Conservation (phyloP, 176 grass and related monocot genomes). For the Rhynchospora breviuscula region DNA sequence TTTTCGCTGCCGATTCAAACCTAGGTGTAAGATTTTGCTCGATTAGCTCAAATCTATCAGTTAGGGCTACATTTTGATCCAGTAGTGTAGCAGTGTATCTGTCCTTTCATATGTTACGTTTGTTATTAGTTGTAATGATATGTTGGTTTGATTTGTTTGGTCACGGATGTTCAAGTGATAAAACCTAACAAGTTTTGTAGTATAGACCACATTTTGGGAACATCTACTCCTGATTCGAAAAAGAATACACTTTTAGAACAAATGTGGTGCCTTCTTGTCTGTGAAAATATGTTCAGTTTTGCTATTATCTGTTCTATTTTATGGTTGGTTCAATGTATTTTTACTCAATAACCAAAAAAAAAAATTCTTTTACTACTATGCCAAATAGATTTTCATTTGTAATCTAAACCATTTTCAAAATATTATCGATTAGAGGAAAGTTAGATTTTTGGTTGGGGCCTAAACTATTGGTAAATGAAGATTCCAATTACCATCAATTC, state of each 20-base stretch:
- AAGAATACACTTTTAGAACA: neutral
- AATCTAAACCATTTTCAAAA: neutral
- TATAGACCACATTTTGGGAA: constrained; percentile 11
- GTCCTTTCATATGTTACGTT: neutral
- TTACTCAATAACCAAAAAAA: neutral
- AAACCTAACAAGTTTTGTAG: constrained; percentile 24
- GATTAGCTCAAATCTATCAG: neutral
- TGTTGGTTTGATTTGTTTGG: constrained; percentile 1
- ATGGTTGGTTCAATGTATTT: neutral
- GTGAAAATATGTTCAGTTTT: neutral
- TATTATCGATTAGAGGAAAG: neutral
- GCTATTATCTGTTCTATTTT: neutral
- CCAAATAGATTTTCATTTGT: neutral
- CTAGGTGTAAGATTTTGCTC: constrained; percentile 7
- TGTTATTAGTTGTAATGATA: constrained; percentile 1
- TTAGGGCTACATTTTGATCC: neutral
- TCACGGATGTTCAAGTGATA: neutral
- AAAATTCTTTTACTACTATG: neutral
- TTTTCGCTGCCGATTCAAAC: neutral
- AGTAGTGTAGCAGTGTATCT: neutral
- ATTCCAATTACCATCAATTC: neutral
- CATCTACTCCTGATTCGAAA: neutral
- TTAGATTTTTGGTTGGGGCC: neutral
- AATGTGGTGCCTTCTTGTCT: neutral
- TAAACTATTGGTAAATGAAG: neutral